Conservation (phyloP, 306 rosid genomes). For the Begonia peltatifolia region DNA sequence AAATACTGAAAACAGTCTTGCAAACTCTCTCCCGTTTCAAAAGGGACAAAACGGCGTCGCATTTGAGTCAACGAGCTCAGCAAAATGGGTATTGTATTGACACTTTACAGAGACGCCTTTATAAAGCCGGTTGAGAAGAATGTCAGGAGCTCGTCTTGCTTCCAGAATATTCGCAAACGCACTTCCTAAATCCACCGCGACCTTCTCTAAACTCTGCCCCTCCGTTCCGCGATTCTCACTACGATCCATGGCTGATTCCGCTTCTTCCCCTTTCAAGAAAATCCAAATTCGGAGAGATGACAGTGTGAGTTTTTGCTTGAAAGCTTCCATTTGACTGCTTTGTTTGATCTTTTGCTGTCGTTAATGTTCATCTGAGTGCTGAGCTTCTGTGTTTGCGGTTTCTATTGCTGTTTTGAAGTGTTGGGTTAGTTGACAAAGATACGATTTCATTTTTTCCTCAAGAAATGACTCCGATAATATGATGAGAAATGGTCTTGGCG, state of each 20-base stretch:
- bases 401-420: background rate
- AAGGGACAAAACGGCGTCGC: too few species aligned
- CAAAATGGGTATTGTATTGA: too few species aligned
- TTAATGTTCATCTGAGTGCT: slow-evolving; percentile 1
- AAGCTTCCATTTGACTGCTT: background rate
- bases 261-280: slow-evolving; percentile 61
- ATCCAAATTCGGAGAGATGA: slow-evolving; percentile 63
- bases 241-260: slow-evolving; percentile 61
- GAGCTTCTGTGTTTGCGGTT: slow-evolving; percentile 2
- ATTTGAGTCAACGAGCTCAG: too few species aligned
- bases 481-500: too few species aligned
- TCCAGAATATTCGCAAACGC: slow-evolving; percentile 16
- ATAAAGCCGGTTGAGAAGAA: slow-evolving; percentile 3
- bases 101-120: background rate
- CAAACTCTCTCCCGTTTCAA: slow-evolving; percentile 7
- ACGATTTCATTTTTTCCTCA: too few species aligned
- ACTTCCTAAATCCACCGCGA: slow-evolving; percentile 9
- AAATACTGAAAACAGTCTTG: slow-evolving; percentile 16
- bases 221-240: slow-evolving; percentile 32
- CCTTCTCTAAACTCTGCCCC: slow-evolving; percentile 19
- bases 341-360: background rate
- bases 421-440: too few species aligned
- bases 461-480: too few species aligned
- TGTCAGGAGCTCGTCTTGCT: slow-evolving; percentile 18
- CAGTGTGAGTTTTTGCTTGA: slow-evolving; percentile 33